Evolutionary conservation across 495 filamentous ascomycete genomes (phyloP), one percentile per base, ranked within the genome.

Genomic region (Daldinia loculata): DNA sequence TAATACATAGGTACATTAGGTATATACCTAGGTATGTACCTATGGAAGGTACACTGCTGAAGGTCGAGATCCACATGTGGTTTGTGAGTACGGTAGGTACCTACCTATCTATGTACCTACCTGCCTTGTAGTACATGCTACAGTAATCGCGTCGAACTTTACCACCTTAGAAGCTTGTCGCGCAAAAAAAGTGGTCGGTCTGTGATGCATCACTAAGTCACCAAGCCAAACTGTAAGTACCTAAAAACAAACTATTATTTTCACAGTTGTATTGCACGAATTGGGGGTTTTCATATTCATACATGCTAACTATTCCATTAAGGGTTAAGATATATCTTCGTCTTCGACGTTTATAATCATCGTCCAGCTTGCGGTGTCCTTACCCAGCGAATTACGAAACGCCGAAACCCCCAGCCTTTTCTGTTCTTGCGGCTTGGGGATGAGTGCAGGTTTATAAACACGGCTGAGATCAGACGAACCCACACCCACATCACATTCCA

Each of bases 171-270:
- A 72, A 68, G 64, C 65, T 72, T 57, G 65, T 73, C 70, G 65
- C 70, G 65, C 61, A 66, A 67, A 67, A 72, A 72, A 64, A 70
- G 56, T 65, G 51, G 51, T 69, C 56, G 56, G 70, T 65, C 60
- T 72, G 63, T 48, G 19, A 62, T 50, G 52, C 57, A 59, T 48
- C n/a, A 30, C 26, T 2, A 30, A 53, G 27, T 53, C 51, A 30
- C 24, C 26, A 30, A 53, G 26, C 1, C 6, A 36, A 59, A 48
- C 43, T 32, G 55, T 58, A 69, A 15, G 61, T 55, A n/a, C n/a
- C n/a, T n/a, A 38, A 62, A 62, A 50, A n/a, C 12, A 52, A 48
- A 14, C 50, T n/a, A 30, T 8, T 30, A 30, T 53, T 12, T 9
- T 30, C 27, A n/a, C 50, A n/a, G 57, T 19, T 45, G 26, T 3